These are phyloP conservation scores for Chondrus crispus DNA, from an alignment of 23 red algal genomes.

Conservation along the genomic window DNA sequence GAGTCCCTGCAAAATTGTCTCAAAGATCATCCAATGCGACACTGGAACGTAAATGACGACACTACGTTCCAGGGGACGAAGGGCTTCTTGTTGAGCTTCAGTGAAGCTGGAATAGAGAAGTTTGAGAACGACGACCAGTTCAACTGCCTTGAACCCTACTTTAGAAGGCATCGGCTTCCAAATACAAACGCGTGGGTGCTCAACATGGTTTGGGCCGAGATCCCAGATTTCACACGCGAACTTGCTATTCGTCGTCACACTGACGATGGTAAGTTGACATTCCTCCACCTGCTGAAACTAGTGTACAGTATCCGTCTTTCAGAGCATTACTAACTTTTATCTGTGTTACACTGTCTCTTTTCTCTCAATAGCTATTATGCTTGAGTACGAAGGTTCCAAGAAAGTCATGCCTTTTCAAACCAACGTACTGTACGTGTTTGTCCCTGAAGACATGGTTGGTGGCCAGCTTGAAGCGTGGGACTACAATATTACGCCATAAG, in stretches of 20 bases:
- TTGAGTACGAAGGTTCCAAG: constrained; percentile 19
- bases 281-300: no score
- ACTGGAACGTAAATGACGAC: constrained; percentile 33
- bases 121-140: background rate
- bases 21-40: constrained; percentile 29
- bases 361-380: background rate
- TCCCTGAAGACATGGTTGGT: constrained; percentile 29
- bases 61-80: constrained; percentile 30
- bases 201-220: constrained; percentile 55
- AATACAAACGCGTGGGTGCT: constrained; percentile 45
- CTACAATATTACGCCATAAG: background rate
- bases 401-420: constrained; percentile 37
- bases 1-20: constrained; percentile 15
- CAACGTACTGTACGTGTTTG: constrained; percentile 41
- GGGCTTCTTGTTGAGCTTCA: constrained; percentile 44
- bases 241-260: constrained; percentile 32
- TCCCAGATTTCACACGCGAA: constrained; percentile 13
- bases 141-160: background rate
- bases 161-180: background rate
- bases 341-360: background rate
- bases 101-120: constrained; percentile 10
- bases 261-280: constrained; percentile 30
- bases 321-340: background rate
- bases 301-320: background rate
- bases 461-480: constrained; percentile 39